These are phyloP conservation scores for Clathrus columnatus DNA, from an alignment of 768 basidiomycete genomes.

Conservation along the genomic window DNA sequence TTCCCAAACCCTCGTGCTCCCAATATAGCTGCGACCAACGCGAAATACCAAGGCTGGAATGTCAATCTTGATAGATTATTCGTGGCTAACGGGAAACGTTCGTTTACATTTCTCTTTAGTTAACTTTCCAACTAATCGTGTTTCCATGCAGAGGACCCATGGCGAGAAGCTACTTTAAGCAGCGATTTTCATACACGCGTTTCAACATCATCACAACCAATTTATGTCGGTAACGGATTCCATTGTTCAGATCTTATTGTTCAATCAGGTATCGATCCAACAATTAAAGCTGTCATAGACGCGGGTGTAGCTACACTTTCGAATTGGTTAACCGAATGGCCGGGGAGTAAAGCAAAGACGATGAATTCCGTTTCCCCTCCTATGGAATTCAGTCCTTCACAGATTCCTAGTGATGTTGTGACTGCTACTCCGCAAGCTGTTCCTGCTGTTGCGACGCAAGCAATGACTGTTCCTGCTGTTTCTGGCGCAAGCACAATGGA, in stretches of 20 bases:
- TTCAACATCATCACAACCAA: conserved; percentile 47
- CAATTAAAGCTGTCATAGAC: conserved; percentile 44
- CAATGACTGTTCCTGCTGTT: not conserved
- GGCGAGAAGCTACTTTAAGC: conserved; percentile 62
- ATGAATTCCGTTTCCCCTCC: not conserved
- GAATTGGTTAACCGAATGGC: conserved; percentile 44
- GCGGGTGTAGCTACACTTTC: conserved; percentile 45
- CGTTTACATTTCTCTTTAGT: conserved; percentile 19
- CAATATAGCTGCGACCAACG: conserved; percentile 35
- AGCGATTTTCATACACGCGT: conserved; percentile 36
- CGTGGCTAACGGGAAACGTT: conserved; percentile 63
- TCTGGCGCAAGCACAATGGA: not conserved
- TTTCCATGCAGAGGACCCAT: conserved; percentile 50
- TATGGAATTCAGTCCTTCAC: not conserved
- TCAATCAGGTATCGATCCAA: conserved; percentile 38
- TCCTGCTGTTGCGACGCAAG: conserved; percentile 3
- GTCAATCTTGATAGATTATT: conserved; percentile 49
- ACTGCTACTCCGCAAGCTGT: conserved; percentile 5
- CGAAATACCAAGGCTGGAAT: conserved; percentile 53
- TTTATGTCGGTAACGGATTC: conserved; percentile 53
- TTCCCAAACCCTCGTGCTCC: conserved; percentile 38
- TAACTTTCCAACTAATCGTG: not conserved
- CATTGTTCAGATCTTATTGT: conserved; percentile 53
- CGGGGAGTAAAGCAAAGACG: not conserved
- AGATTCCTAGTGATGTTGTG: not conserved